These are phyloP conservation scores for Phaeodactylum tricornutum DNA, from an alignment of 108 stramenopile genomes.

Conservation along the genomic window DNA sequence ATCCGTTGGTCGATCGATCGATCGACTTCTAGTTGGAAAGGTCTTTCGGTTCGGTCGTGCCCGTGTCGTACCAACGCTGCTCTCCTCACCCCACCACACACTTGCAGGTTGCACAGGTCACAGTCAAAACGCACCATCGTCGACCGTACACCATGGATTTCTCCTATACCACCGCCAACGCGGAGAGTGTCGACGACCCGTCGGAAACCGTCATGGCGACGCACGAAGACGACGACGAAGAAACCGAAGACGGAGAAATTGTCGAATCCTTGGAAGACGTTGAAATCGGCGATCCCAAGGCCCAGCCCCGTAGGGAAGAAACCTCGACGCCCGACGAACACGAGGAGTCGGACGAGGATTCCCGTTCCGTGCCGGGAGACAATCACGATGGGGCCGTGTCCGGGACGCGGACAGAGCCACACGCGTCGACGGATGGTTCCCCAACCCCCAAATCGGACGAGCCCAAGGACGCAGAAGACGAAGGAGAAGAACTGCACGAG, in stretches of 20 bases:
- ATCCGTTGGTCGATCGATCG: too few relatives aligned
- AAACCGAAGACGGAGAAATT: constrained; percentile 4
- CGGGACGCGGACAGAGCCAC: neutral
- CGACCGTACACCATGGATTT: too few relatives aligned
- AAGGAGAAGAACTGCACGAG: neutral
- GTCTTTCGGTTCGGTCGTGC: too few relatives aligned
- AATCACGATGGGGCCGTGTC: neutral
- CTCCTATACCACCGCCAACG: too few relatives aligned
- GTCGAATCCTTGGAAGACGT: neutral
- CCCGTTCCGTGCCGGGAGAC: neutral
- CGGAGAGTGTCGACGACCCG: too few relatives aligned
- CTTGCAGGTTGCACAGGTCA: too few relatives aligned
- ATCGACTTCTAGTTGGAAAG: too few relatives aligned
- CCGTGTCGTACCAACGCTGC: too few relatives aligned
- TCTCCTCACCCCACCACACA: too few relatives aligned
- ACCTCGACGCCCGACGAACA: neutral
- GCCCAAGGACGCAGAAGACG: neutral
- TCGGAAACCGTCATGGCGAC: neutral
- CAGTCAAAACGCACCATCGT: too few relatives aligned
- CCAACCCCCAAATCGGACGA: too few relatives aligned
- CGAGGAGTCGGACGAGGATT: neutral
- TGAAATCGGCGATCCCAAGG: neutral
- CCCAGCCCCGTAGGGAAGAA: neutral
- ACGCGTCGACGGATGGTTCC: neutral
- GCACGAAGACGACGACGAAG: constrained; percentile 5